These are phyloP conservation scores for Pseudocercospora musae DNA, from an alignment of 2,329 filamentous ascomycete genomes.

Conservation along the genomic window DNA sequence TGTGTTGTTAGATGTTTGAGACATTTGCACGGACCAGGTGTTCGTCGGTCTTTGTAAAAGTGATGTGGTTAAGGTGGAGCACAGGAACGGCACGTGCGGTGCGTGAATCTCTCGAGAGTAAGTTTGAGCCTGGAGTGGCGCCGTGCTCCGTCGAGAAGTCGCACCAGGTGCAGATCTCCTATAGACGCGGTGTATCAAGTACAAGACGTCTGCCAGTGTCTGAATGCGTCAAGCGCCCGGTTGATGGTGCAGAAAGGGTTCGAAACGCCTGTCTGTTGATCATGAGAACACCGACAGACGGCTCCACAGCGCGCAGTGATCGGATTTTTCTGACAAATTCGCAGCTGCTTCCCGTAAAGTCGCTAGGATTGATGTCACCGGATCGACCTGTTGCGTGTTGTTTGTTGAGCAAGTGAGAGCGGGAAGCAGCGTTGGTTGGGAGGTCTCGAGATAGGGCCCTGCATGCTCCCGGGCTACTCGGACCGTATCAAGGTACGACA, in stretches of 20 bases:
- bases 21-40: constrained; percentile 28
- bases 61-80: constrained; percentile 22
- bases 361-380: constrained; percentile 10
- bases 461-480: constrained; percentile 14
- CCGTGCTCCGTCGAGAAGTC: not conserved
- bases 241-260: constrained; percentile 5
- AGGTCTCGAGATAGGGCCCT: constrained; percentile 11
- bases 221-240: constrained; percentile 11
- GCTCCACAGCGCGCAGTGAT: constrained; percentile 10
- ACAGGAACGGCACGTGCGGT: constrained; percentile 27
- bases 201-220: constrained; percentile 7
- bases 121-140: constrained; percentile 2
- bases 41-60: constrained; percentile 17
- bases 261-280: constrained; percentile 7
- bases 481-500: constrained; percentile 9
- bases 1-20: constrained; percentile 13
- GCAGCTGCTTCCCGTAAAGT: constrained; percentile 4
- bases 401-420: constrained; percentile 17
- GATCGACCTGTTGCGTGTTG: constrained; percentile 11
- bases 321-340: constrained; percentile 20
- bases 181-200: constrained; percentile 14
- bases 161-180: constrained; percentile 17
- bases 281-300: constrained; percentile 13
- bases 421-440: constrained; percentile 17
- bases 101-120: constrained; percentile 16